Conservation (phyloP, 2,329 filamentous ascomycete species). For the Sarocladium brachiariae region DNA sequence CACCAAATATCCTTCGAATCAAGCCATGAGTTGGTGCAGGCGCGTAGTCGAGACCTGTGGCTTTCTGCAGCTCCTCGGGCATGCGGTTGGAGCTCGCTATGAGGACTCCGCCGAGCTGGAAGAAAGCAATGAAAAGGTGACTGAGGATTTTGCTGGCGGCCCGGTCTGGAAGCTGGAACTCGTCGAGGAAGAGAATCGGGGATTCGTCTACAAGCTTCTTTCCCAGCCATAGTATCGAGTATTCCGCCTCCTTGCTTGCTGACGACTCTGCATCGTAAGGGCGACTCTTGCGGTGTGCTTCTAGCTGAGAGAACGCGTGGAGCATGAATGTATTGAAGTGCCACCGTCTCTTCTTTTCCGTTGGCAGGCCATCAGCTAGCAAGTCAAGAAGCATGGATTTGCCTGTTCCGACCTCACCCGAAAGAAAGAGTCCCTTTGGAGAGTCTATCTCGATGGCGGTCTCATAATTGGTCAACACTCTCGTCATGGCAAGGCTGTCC, state of each 20-base stretch:
- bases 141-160: slow-evolving; percentile 73
- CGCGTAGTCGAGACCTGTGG: slow-evolving; percentile 62
- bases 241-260: slow-evolving; percentile 32
- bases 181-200: slow-evolving; percentile 73
- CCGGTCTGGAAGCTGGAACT: slow-evolving; percentile 77
- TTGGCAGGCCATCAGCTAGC: slow-evolving; percentile 71
- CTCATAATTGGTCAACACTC: slow-evolving; percentile 63
- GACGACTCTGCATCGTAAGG: slow-evolving; percentile 1
- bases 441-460: slow-evolving; percentile 65
- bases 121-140: slow-evolving; percentile 72
- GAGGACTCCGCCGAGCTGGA: slow-evolving; percentile 73
- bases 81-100: slow-evolving; percentile 77
- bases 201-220: slow-evolving; percentile 68
- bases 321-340: slow-evolving; percentile 87
- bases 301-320: slow-evolving; percentile 65
- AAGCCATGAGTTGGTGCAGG: slow-evolving; percentile 47
- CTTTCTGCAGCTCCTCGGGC: slow-evolving; percentile 74
- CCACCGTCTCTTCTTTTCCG: slow-evolving; percentile 64
- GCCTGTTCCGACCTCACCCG: slow-evolving; percentile 75
- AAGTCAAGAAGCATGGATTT: slow-evolving; percentile 83
- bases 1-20: slow-evolving; percentile 40
- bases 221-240: slow-evolving; percentile 67
- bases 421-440: slow-evolving; percentile 67
- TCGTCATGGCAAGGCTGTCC: slow-evolving; percentile 58
- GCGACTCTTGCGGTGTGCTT: slow-evolving; percentile 48